Base-by-base conservation (phyloP, 2,329 filamentous ascomycete genomes). In the Phymatotrichopsis omnivora region DNA sequence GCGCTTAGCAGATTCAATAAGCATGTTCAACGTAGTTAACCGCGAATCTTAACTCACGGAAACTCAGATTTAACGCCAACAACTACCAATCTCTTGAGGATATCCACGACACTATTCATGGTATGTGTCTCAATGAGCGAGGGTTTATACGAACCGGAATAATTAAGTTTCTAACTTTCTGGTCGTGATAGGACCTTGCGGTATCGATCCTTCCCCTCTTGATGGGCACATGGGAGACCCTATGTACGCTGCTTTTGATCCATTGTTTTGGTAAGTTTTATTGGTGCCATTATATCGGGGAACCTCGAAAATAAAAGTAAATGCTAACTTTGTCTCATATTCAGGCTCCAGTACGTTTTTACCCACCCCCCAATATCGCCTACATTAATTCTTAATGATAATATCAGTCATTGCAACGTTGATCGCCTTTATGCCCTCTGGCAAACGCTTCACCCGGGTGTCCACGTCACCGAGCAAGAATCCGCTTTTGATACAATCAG, bases 201-300 rank as follows among this genome's bases (percentile, higher is more conserved):
- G 27, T 20, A 22, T 40, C 8, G 37, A 40, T 20, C 37, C 37
- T 6, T 31, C 37, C 12, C 37, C 37, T 14, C 27, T 40, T 12
- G 37, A 40, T 11, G 37, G 37, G 12, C 37, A 40, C 12, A 40
- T 40, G 25, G 37, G 37, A 11, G 37, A 40, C 32, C 16, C n/a
- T 10, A 19, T 20, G 17, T 40, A 40, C 32, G 27, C 37, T 6
- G 6, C 27, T 10, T 40, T 29, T 17, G 37, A 40, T 20, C 37
- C 25, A n/a, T 12, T 30, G 7, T 40, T 40, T n/a, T 40, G 37
- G 37, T 40, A 40, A 30, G 11, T 20, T 8, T 14, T 6, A n/a
- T 5, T 6, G 23, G n/a, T 20, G 24, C 2, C 17, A 8, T 7
- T 20, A 2, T 20, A 20, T 29, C 32, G 27, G 24, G 14, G 6